Evolutionary conservation across 495 filamentous ascomycete genomes (phyloP), one percentile per base, ranked within the genome.

Genomic region (Aspergillus ostianus): DNA sequence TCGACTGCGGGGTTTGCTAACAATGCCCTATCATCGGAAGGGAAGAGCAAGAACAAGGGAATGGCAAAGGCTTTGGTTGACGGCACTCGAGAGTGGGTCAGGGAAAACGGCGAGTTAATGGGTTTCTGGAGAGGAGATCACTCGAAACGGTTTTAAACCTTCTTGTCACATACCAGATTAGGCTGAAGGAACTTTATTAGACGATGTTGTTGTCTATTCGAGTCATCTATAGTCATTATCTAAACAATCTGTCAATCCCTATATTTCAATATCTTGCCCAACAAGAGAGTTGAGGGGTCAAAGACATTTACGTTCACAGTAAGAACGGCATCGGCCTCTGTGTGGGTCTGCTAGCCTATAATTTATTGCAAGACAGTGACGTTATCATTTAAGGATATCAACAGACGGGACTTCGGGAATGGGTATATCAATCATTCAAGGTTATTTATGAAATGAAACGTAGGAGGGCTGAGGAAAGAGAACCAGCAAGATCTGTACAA

Each of bases 61-160:
- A 89, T 98, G 87, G 88, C 90, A 18, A 97, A 97, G 75, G 90
- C 91, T 10, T 76, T 92, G 59, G 90, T 98, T 44, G 91, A 94
- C 69, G 83, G 83, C 36, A 79, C 90, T 17, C 81, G 87, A 51
- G 85, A 88, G 18, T 91, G 84, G 79, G 82, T 93, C 30, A 84
- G 82, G 20, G 87, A 92, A 63, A 85, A 86, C 30, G 87, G 84
- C 20, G 85, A 90, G 67, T 66, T 89, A 55, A 81, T 91, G 73
- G 92, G 92, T 0, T 76, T 89, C 51, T 84, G 82, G 73, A 86
- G 75, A 73, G 82, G 83, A 18, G 85, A 87, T 55, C 75, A 73
- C 30, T 65, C 67, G 17, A 73, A 72, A 63, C 69, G 75, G 10
- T 82, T 83, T 47, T 80, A 62, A 51, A 23, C 10, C 18, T 23